Conservation (phyloP, 257 asterid species). For the Hygrophila difformis region DNA sequence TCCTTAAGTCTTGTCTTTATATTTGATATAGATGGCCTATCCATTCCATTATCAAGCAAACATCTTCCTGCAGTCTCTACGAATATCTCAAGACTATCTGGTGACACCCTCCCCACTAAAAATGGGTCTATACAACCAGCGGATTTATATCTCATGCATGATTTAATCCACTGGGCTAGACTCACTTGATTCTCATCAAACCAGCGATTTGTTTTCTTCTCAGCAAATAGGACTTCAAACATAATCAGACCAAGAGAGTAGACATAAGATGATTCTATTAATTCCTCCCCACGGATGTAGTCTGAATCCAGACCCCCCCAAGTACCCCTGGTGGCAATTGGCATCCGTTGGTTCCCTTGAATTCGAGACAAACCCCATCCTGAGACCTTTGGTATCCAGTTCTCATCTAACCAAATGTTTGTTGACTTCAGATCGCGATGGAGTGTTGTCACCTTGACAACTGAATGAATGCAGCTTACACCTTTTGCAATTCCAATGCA, state of each 20-base stretch:
- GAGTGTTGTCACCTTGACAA: slow-evolving; percentile 36
- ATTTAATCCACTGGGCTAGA: slow-evolving; percentile 55
- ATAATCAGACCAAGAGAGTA: slow-evolving; percentile 49
- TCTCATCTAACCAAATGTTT: slow-evolving; percentile 50
- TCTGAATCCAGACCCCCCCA: slow-evolving; percentile 46
- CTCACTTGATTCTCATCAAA: slow-evolving; percentile 44
- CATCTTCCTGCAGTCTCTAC: slow-evolving; percentile 48
- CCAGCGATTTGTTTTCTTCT: slow-evolving; percentile 40
- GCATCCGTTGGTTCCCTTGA: slow-evolving; percentile 18
- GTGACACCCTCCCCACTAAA: slow-evolving; percentile 36
- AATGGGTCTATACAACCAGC: slow-evolving; percentile 40
- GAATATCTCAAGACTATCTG: slow-evolving; percentile 39
- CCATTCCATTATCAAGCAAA: slow-evolving; percentile 35
- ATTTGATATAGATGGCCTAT: slow-evolving; percentile 47
- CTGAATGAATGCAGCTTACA: slow-evolving; percentile 35
- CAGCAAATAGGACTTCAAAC: slow-evolving; percentile 49
- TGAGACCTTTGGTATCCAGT: slow-evolving; percentile 49
- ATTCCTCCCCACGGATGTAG: slow-evolving; percentile 32
- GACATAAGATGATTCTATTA: slow-evolving; percentile 41
- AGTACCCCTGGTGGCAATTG: slow-evolving; percentile 18
- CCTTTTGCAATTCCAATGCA: slow-evolving; percentile 50
- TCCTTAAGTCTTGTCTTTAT: slow-evolving; percentile 41
- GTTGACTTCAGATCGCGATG: slow-evolving; percentile 44
- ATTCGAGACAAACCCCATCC: slow-evolving; percentile 37
- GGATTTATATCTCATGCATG: slow-evolving; percentile 29